Evolutionary conservation across 306 rosid species (phyloP).

Genomic region (Fragaria vesca): DNA sequence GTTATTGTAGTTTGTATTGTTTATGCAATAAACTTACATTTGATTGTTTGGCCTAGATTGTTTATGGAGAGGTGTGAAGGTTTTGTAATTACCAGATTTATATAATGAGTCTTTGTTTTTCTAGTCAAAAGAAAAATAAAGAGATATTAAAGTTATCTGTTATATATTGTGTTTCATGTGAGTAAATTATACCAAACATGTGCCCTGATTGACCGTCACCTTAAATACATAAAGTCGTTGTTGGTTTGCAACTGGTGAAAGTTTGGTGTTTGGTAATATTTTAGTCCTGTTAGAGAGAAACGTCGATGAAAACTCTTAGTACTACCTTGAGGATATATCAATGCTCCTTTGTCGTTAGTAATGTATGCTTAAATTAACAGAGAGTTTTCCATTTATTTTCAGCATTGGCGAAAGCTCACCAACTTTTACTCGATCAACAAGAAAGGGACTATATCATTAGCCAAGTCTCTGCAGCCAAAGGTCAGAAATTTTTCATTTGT

Average conservation of each 20-base stretch:
- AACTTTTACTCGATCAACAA: constrained; percentile 83
- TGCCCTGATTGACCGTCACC: no score
- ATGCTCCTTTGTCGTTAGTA: constrained; percentile 10
- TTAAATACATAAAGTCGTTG: not conserved
- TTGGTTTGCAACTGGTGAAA: not conserved
- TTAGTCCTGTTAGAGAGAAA: not conserved
- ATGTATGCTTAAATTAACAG: constrained; percentile 12
- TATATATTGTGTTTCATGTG: no score
- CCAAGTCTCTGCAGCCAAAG: constrained; percentile 93
- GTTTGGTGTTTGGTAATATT: constrained; percentile 2
- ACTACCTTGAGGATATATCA: not conserved
- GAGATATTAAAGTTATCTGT: no score
- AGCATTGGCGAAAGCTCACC: constrained; percentile 98
- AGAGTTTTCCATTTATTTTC: constrained; percentile 39
- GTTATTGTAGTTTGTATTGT: not conserved
- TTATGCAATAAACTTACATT: not conserved
- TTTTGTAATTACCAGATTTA: not conserved
- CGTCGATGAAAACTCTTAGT: not conserved
- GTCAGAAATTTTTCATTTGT: constrained; percentile 33
- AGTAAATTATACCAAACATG: no score
- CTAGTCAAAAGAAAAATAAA: not conserved
- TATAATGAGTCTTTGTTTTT: not conserved
- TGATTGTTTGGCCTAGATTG: not conserved
- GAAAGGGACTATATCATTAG: constrained; percentile 87
- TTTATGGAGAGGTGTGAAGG: not conserved